phyloP scores from a whole-genome alignment of 2,329 filamentous ascomycete species.

The Dactylellina parvicollis region DNA sequence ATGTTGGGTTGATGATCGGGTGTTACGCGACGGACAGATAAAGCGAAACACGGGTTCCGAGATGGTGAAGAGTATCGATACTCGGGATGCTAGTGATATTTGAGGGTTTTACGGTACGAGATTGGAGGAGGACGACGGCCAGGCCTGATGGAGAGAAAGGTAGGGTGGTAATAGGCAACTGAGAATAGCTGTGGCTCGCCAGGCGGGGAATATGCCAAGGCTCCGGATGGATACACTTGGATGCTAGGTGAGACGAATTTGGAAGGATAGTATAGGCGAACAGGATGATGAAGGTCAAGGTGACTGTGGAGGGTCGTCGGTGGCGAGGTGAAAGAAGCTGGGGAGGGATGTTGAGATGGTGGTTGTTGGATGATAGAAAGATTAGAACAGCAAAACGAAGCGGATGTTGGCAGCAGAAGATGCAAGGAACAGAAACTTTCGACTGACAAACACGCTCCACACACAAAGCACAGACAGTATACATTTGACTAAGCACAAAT shows the following conservation, averaged over 20 bases:
- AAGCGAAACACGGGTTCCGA: background rate
- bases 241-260: slow-evolving; percentile 1
- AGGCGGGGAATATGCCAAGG: slow-evolving; percentile 4
- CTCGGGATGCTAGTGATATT: background rate
- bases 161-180: background rate
- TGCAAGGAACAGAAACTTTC: slow-evolving; percentile 54
- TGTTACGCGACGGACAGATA: slow-evolving; percentile 1
- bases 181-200: background rate
- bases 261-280: background rate
- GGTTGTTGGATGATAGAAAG: slow-evolving; percentile 6
- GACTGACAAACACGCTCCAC: slow-evolving; percentile 43
- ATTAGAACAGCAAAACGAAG: slow-evolving; percentile 15
- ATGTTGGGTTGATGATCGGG: slow-evolving; percentile 61
- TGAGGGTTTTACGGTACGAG: too few relatives aligned
- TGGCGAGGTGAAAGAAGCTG: background rate
- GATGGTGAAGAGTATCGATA: slow-evolving; percentile 10
- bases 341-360: slow-evolving; percentile 3
- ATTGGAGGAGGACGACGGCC: too few relatives aligned
- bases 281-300: background rate
- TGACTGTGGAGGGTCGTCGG: background rate
- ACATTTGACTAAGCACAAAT: slow-evolving; percentile 37
- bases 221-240: background rate
- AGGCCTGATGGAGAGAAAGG: too few relatives aligned
- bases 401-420: slow-evolving; percentile 42
- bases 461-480: slow-evolving; percentile 1